Conservation (phyloP, 176 grass and related monocot genomes). For the Raddia guianensis region DNA sequence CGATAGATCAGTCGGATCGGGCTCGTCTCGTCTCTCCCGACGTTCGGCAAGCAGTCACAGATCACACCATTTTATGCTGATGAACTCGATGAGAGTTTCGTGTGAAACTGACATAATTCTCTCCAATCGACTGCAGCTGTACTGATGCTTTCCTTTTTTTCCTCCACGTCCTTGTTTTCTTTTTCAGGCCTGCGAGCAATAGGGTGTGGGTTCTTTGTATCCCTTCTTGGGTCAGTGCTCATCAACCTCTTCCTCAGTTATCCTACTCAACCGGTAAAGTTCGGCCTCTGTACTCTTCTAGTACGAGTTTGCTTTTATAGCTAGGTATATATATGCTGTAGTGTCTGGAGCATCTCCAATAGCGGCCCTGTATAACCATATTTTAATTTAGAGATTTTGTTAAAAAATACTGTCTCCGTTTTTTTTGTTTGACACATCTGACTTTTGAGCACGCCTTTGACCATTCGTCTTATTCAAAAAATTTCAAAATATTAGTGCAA, state of each 20-base stretch:
- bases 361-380: no score
- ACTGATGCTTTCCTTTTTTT: not conserved
- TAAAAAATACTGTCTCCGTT: no score
- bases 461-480: no score
- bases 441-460: no score
- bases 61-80: not conserved
- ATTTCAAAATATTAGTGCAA: no score
- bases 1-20: not conserved
- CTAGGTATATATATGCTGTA: not conserved
- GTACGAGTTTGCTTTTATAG: not conserved
- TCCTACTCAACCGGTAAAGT: slow-evolving; percentile 61
- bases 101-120: not conserved
- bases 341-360: no score
- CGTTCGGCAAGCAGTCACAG: not conserved
- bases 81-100: not conserved
- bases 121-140: not conserved
- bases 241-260: slow-evolving; percentile 53
- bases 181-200: slow-evolving; percentile 54
- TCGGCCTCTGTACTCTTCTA: not conserved
- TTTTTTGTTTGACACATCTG: no score
- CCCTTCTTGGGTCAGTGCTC: slow-evolving; percentile 9
- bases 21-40: not conserved
- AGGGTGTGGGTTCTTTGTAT: slow-evolving; percentile 34
- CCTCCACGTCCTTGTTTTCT: not conserved
- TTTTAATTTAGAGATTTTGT: no score